Conservation (phyloP, 2,329 filamentous ascomycete species). For the Ophiostoma sp. region DNA sequence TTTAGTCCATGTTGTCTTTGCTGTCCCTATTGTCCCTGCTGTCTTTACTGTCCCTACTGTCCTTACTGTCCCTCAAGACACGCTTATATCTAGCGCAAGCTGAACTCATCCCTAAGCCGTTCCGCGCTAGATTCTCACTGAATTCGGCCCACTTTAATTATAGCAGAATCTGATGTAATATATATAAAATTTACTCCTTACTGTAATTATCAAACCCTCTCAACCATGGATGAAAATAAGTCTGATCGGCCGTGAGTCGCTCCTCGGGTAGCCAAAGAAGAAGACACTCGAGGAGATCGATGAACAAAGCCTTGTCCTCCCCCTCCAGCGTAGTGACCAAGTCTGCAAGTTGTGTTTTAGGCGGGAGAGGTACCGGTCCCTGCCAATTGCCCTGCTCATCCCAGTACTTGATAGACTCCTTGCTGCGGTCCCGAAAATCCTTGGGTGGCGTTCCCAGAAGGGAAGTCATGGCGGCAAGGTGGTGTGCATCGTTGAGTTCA, state of each 20-base stretch:
- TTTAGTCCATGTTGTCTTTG: no score
- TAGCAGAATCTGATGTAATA: no score
- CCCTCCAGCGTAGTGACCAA: not conserved
- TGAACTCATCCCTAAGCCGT: no score
- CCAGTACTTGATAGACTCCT: not conserved
- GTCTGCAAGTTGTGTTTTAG: not conserved
- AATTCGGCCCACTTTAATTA: no score
- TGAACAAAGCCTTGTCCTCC: not conserved
- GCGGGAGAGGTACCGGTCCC: not conserved
- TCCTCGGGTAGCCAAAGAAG: not conserved
- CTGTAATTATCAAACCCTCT: not conserved
- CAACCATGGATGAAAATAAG: conserved; percentile 5
- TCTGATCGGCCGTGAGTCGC: not conserved
- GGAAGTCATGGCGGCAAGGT: not conserved
- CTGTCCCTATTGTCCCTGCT: no score
- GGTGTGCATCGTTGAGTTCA: not conserved
- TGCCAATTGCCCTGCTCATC: conserved; percentile 5
- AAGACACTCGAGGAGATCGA: not conserved
- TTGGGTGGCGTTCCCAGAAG: not conserved
- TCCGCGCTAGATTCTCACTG: no score
- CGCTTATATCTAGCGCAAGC: no score
- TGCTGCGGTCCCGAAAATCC: conserved; percentile 2
- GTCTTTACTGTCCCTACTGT: no score
- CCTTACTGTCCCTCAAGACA: no score
- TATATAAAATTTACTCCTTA: no score